phyloP scores from a whole-genome alignment of 2,329 filamentous ascomycete species.

The Thelonectria olida region DNA sequence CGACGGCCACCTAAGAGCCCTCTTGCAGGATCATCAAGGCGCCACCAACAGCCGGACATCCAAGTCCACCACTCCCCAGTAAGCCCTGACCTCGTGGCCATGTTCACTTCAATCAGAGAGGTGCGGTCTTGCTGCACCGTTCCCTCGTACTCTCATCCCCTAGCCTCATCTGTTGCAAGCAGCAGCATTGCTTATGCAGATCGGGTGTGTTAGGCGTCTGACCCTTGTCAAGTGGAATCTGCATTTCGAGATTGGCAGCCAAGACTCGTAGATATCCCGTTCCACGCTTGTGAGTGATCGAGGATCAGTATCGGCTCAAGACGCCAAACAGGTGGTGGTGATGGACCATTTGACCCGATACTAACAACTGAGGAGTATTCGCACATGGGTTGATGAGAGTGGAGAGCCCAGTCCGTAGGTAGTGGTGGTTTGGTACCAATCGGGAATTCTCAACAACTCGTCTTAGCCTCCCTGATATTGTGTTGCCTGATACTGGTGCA shows the following conservation, averaged over 20 bases:
- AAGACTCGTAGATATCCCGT: background rate
- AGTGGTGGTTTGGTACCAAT: constrained; percentile 1
- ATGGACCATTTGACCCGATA: constrained; percentile 18
- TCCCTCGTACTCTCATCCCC: background rate
- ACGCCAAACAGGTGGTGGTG: background rate
- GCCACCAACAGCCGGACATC: constrained; percentile 1
- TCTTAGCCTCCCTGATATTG: constrained; percentile 11
- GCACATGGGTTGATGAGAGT: constrained; percentile 8
- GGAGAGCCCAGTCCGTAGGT: background rate
- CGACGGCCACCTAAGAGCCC: background rate
- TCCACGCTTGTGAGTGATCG: background rate
- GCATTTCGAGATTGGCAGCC: background rate
- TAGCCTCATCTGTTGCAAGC: constrained; percentile 2
- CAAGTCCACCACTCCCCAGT: constrained; percentile 13
- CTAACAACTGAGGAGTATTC: background rate
- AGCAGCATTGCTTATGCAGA: constrained; percentile 13
- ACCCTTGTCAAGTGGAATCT: constrained; percentile 1
- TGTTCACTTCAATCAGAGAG: background rate
- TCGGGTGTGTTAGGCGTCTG: background rate
- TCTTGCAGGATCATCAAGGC: background rate
- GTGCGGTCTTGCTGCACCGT: background rate
- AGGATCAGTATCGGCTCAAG: background rate
- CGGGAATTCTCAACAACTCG: constrained; percentile 26
- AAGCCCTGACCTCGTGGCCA: constrained; percentile 11
- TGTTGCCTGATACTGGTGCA: constrained; percentile 12